Evolutionary conservation across 164 flowering plant genomes (phyloP), one percentile per base, ranked within the genome.

Genomic region (Annona cherimola): DNA sequence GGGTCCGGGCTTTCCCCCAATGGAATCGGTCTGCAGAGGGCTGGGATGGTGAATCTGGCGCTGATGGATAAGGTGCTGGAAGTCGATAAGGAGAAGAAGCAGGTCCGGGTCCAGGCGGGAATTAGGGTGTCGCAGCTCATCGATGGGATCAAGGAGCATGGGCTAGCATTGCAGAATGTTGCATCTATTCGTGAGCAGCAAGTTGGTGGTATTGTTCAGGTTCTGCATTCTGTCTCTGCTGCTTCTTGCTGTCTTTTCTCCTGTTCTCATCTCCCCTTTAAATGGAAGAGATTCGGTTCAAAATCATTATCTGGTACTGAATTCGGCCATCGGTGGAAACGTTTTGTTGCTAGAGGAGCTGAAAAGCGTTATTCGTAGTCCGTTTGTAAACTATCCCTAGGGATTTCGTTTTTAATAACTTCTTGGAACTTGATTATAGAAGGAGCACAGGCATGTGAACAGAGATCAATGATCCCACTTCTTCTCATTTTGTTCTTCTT

Each of bases 111-210:
- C 63, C 87, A 95, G 78, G 97, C 98, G 5, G 99, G 99, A 63
- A 83, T 87, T 54, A 79, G 99, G 77, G 99, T 95, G 70, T 95
- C 90, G 84, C 84, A 88, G 80, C 81, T 95, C 75, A 97, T 91
- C 39, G 98, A 95, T 82, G 91, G 79, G 72, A 86, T 95, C 63
- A 91, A 91, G 78, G 96, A 93, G 59, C 62, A 82, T 74, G 99
- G 98, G 2, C 79, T 95, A 39, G 93, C 97, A 9, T 77, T 93
- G 79, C 97, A 95, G 89, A 95, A 95, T 77, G 93, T 93, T 62
- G 98, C 99, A 3, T 95, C 99, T 2, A 95, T 95, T 66, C 78
- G 97, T 79, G 99, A 95, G 81, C 99, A 93, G 83, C 99, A 95
- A 76, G 84, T 95, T 75, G 99, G 99, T 35, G 98, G 99, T 74